Conservation (phyloP, 768 basidiomycete species). For the Psilocybe cyanescens region DNA sequence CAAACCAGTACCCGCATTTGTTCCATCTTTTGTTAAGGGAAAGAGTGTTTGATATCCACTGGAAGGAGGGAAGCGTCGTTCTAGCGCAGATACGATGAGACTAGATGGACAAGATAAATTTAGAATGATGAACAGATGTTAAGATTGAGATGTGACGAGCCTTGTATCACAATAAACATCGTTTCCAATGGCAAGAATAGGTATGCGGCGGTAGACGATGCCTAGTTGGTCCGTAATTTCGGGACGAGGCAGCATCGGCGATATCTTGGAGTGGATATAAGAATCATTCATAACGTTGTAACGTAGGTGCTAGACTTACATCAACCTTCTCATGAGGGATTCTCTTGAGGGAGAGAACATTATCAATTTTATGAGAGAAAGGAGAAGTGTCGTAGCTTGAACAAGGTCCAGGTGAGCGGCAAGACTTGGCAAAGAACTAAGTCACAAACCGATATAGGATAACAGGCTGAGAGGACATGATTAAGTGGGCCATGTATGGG, state of each 20-base stretch:
- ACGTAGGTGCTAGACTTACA: conserved; percentile 31
- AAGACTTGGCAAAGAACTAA: background rate
- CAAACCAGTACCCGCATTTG: conserved; percentile 46
- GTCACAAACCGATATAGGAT: conserved; percentile 49
- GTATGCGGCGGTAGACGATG: conserved; percentile 60
- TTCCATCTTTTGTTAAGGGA: conserved; percentile 45
- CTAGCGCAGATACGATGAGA: conserved; percentile 53
- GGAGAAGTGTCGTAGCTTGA: conserved; percentile 56
- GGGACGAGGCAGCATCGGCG: conserved; percentile 54
- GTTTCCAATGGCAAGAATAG: conserved; percentile 61
- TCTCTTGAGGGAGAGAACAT: conserved; percentile 51
- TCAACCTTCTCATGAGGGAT: conserved; percentile 52
- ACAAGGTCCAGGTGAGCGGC: background rate
- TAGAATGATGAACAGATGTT: background rate
- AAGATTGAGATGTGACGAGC: conserved; percentile 20
- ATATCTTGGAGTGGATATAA: conserved; percentile 38
- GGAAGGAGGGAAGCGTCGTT: conserved; percentile 57
- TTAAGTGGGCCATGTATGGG: background rate
- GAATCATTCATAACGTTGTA: background rate
- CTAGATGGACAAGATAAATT: conserved; percentile 21
- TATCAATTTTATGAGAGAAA: conserved; percentile 54
- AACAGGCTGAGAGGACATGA: conserved; percentile 28
- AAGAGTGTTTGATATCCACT: conserved; percentile 52
- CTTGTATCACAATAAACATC: conserved; percentile 65
- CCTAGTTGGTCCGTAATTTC: conserved; percentile 57